Evolutionary conservation across 208 protist species (phyloP), one percentile per base, ranked within the genome.

Genomic region (Acanthamoeba divionensis): DNA sequence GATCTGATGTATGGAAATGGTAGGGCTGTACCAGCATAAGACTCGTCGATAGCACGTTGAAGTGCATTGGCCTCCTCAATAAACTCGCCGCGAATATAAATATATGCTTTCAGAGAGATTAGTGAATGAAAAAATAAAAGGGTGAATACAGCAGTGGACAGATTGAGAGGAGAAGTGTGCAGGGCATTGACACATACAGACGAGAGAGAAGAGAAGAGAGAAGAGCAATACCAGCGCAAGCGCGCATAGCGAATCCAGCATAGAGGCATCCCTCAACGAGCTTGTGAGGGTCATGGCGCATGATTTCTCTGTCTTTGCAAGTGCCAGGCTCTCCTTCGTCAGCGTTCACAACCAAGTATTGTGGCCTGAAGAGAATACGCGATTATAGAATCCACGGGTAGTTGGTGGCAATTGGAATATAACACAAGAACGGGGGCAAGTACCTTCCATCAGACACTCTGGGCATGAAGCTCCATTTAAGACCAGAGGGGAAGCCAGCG

Each of bases 291-390:
- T 99, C 98, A 77, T 99, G 96, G 67, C 98, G 96, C 96, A 99
- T 99, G 90, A 99, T 99, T 92, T 99, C 98, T 26, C 98, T 94
- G 90, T 99, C 98, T 92, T 99, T 99, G 95, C 98, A 99, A n/a
- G 98, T 99, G 48, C 98, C 98, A 0, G 98, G 98, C 94, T 99
- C 98, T 29, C 97, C 98, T 91, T 99, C 99, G 96, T 99, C 99
- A 38, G 98, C 98, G 94, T 99, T 99, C 26, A 99, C 96, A 5
- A 99, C 98, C 8, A 99, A 92, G 93, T 99, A 99, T 92, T 97
- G 98, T 15, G 98, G 98, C 6, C 97, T 83, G 33, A 73, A 73
- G n/a, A 57, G n/a, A 57, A n/a, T 24, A 57, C n/a, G 15, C 52
- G 52, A 24, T 15, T 57, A 57, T 15, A 57, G n/a, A 57, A 57